Percentiles rank a stretch among this genome's conserved stretches.
Evolutionary conservation across 2,329 filamentous ascomycete genomes (phyloP).

Genomic region (Fusarium virguliforme): DNA sequence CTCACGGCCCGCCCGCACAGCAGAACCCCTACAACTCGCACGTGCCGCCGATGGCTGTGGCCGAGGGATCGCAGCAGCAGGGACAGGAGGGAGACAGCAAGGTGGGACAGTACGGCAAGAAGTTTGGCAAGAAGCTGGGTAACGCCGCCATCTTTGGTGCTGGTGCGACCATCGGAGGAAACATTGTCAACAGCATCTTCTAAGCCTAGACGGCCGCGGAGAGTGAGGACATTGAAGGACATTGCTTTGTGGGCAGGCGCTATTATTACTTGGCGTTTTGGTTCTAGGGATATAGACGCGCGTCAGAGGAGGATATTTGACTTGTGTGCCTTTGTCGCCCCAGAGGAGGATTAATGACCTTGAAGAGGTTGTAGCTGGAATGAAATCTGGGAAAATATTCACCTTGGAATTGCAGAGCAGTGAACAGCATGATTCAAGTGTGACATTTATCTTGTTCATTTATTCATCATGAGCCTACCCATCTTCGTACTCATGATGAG

Average conservation of each 20-base stretch:
- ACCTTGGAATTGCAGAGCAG: background rate
- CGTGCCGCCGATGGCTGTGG: slow-evolving; percentile 82
- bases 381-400: background rate
- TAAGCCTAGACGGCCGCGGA: slow-evolving; percentile 59
- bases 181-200: slow-evolving; percentile 93
- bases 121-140: slow-evolving; percentile 93
- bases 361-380: background rate
- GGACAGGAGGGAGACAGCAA: slow-evolving; percentile 69
- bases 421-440: background rate
- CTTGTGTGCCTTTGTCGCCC: background rate
- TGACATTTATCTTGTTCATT: background rate
- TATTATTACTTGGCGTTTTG: slow-evolving; percentile 39
- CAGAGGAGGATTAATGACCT: slow-evolving; percentile 5
- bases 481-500: slow-evolving; percentile 15
- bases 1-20: slow-evolving; percentile 62
- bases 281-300: slow-evolving; percentile 25
- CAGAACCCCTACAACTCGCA: slow-evolving; percentile 77
- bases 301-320: slow-evolving; percentile 15
- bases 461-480: slow-evolving; percentile 27
- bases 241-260: slow-evolving; percentile 20
- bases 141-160: slow-evolving; percentile 90
- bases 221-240: background rate
- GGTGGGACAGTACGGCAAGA: slow-evolving; percentile 85
- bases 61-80: slow-evolving; percentile 66
- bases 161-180: slow-evolving; percentile 90